Conservation (phyloP, 441 rosid genomes). For the Erysimum cheiri region DNA sequence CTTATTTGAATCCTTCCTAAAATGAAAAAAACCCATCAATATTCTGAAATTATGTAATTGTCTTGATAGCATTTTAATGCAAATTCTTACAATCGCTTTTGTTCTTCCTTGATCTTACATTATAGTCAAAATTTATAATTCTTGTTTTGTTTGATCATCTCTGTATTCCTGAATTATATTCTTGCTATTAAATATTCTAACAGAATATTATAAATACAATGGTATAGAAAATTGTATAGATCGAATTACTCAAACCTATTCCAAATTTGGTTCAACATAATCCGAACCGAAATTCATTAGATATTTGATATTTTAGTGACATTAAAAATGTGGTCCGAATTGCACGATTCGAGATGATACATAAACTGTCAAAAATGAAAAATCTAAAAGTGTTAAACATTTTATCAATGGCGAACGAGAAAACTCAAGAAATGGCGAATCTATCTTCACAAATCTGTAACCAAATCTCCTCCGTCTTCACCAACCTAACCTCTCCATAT, state of each 20-base stretch:
- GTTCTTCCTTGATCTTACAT: constrained; percentile 7
- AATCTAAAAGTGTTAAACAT: not conserved
- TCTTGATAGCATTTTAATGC: constrained; percentile 4
- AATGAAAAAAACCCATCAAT: not conserved
- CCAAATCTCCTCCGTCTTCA: constrained; percentile 68
- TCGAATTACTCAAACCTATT: too few species aligned
- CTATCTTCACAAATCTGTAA: constrained; percentile 67
- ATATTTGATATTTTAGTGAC: too few species aligned
- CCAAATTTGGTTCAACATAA: too few species aligned
- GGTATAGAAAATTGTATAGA: too few species aligned
- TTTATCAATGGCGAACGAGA: constrained; percentile 45
- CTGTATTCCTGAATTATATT: not conserved
- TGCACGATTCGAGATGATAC: not conserved
- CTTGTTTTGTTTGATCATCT: not conserved
- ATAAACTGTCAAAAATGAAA: not conserved
- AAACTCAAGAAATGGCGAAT: constrained; percentile 35
- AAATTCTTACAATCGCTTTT: constrained; percentile 3
- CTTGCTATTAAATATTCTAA: not conserved
- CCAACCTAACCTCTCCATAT: constrained; percentile 51
- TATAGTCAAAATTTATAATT: not conserved
- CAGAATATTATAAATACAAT: too few species aligned
- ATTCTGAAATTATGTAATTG: constrained; percentile 28
- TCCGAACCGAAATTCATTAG: too few species aligned
- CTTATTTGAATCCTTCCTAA: not conserved
- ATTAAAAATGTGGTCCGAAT: constrained; percentile 23